These are phyloP conservation scores for Aquanectria penicillioides DNA, from an alignment of 2,329 filamentous ascomycete genomes.

Conservation along the genomic window DNA sequence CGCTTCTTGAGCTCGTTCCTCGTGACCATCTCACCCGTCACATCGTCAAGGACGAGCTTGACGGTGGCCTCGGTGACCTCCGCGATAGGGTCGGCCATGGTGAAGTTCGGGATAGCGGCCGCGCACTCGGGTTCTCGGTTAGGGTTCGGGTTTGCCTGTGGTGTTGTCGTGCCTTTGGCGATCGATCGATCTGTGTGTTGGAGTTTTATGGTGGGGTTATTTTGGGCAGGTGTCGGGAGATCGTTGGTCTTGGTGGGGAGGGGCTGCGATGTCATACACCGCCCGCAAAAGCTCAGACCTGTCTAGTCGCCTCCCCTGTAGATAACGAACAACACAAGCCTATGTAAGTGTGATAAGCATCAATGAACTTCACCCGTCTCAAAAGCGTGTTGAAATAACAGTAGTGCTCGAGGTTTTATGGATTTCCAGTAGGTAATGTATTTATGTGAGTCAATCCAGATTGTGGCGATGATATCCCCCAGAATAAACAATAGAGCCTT, in stretches of 20 bases:
- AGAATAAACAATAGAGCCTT: not conserved
- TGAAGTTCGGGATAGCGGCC: slow-evolving; percentile 10
- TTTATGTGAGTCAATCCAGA: not conserved
- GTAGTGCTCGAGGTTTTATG: not conserved
- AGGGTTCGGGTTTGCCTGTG: not conserved
- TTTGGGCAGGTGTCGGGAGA: slow-evolving; percentile 34
- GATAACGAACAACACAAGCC: slow-evolving; percentile 9
- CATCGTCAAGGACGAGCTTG: slow-evolving; percentile 70
- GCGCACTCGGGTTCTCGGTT: slow-evolving; percentile 2
- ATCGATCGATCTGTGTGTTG: slow-evolving; percentile 24
- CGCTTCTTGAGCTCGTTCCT: slow-evolving; percentile 73
- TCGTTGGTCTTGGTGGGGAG: slow-evolving; percentile 34
- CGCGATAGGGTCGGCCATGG: slow-evolving; percentile 40
- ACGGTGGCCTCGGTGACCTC: slow-evolving; percentile 46
- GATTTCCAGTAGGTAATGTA: not conserved
- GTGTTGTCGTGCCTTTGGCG: slow-evolving; percentile 3
- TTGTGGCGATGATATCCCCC: not conserved
- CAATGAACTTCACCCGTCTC: too few relatives aligned
- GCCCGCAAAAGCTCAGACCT: slow-evolving; percentile 14
- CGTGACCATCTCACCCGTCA: slow-evolving; percentile 73
- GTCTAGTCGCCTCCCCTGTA: not conserved
- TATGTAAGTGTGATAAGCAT: not conserved
- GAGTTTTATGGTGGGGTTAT: slow-evolving; percentile 41
- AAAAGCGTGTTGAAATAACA: not conserved
- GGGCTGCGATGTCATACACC: slow-evolving; percentile 30